Evolutionary conservation across 257 asterid genomes (phyloP).

Genomic region (Parsonsia alboflavescens): DNA sequence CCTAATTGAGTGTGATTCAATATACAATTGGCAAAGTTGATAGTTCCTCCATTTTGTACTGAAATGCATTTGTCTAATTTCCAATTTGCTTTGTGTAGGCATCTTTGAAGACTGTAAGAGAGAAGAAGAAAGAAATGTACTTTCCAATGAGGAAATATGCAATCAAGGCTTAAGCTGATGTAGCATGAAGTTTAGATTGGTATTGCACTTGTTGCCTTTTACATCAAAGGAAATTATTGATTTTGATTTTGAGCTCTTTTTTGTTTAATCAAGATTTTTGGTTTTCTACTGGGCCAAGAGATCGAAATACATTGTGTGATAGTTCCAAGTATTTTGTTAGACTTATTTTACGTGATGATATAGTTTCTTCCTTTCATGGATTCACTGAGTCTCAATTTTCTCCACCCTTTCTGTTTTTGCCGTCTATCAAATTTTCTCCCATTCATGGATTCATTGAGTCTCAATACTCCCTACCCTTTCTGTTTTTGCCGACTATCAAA

Average conservation of each 20-base stretch:
- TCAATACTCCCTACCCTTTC: too few relatives aligned
- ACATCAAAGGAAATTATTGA: constrained; percentile 4
- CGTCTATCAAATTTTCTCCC: too few relatives aligned
- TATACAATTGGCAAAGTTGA: background rate
- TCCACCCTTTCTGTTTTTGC: too few relatives aligned
- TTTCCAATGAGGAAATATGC: constrained; percentile 75
- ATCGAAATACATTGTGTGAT: too few relatives aligned
- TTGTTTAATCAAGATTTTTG: constrained; percentile 10
- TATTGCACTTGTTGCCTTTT: background rate
- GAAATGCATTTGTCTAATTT: background rate
- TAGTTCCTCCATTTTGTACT: background rate
- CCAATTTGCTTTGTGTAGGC: constrained; percentile 32
- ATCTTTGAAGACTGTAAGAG: constrained; percentile 60
- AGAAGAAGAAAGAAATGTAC: constrained; percentile 72
- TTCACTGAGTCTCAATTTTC: background rate
- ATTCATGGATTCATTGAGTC: too few relatives aligned
- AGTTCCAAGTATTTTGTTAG: too few relatives aligned
- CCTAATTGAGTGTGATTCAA: background rate
- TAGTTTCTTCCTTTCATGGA: background rate
- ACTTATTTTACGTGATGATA: background rate
- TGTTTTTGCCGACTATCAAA: too few relatives aligned
- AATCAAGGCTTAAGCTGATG: constrained; percentile 42
- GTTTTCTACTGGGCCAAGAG: too few relatives aligned
- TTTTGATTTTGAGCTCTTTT: background rate
- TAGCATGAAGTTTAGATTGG: background rate